Evolutionary conservation across 352 stramenopile species (phyloP), one percentile per base, ranked within the genome.

Genomic region (Phytophthora boehmeriae): DNA sequence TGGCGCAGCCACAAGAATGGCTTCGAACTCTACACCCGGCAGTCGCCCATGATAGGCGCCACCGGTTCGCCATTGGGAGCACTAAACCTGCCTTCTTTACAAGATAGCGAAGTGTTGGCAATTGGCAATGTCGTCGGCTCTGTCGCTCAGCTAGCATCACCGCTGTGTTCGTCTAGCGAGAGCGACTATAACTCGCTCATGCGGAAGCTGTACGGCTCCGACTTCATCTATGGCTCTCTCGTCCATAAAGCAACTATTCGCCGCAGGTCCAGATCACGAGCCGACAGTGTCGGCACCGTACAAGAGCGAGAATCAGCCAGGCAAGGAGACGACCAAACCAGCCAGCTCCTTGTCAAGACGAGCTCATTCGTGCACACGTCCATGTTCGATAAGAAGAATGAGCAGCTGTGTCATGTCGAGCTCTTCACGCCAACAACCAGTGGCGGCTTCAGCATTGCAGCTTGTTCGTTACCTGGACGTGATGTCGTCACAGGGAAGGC

Each of bases 201-300:
- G 75, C 64, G 56, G 14, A 58, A 54, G 2, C 56, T 84, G 8
- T 81, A 77, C 58, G 59, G 68, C 42, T 62, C 66, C 2, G 53
- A 80, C 23, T 83, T 81, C 32, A 77, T 83, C 43, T 77, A 77
- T 36, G 75, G 75, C 10, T 77, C 71, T 10, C 51, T 83, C 41
- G 75, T 77, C 8, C 68, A 79, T 49, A 56, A 66, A 25, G 56
- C 55, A 22, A 58, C 22, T 4, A 59, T 63, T 54, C 30, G 52
- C 30, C 51, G 55, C 14, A 48, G 36, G 35, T 32, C 11, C 27
- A 32, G 10, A 14, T 50, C 39, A 8, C 54, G 45, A 17, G 39
- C 13, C 10, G 25, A 41, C 36, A 54, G 36, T 16, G 27, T 32
- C 14, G 30, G 38, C 36, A 14, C 22, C 6, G 28, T n/a, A 32